Evolutionary conservation across 1,284 basidiomycete species (phyloP), one percentile per base, ranked within the genome.

Genomic region (Schizopora paradoxa): DNA sequence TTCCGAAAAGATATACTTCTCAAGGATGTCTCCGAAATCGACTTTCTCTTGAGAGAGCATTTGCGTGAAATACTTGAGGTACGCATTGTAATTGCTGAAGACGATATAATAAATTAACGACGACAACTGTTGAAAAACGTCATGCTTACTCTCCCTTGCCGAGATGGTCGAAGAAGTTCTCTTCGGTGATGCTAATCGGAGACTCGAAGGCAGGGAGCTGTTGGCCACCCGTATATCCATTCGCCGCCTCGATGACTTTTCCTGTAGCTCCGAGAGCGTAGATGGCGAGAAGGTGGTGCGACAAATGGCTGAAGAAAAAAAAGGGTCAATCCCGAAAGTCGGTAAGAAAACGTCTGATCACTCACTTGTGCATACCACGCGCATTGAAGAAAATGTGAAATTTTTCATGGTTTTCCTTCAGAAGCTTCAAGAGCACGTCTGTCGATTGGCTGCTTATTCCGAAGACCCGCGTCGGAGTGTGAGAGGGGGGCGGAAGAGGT

Each of bases 371-470:
- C 55, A 76, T 82, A 0, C 69, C 65, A 47, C 58, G 64, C 25
- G 78, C 69, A 47, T 82, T 79, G 62, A 81, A 79, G 58, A 77
- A 83, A 21, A 73, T 68, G 54, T 84, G 79, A 67, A 73, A 73
- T 14, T 67, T 68, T 37, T 69, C 64, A 48, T 79, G 74, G 53
- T 85, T 79, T 41, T 79, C 72, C 33, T 72, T 71, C 41, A 84
- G 64, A 0, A 71, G 61, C 35, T 66, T 62, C 16, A 66, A 61
- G 3, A 80, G 61, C 1, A 65, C 60, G 14, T 61, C 55, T 14
- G 72, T 71, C 0, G 79, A 75, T n/a, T 69, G 63, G 6, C 65
- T 58, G 3, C 68, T 71, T 14, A 69, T 62, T 2, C 79, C 80
- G 16, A 77, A 71, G 47, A 67, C 67, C n/a, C 49, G 51, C 13